phyloP scores from a whole-genome alignment of 495 filamentous ascomycete species.

The Podospora comata region DNA sequence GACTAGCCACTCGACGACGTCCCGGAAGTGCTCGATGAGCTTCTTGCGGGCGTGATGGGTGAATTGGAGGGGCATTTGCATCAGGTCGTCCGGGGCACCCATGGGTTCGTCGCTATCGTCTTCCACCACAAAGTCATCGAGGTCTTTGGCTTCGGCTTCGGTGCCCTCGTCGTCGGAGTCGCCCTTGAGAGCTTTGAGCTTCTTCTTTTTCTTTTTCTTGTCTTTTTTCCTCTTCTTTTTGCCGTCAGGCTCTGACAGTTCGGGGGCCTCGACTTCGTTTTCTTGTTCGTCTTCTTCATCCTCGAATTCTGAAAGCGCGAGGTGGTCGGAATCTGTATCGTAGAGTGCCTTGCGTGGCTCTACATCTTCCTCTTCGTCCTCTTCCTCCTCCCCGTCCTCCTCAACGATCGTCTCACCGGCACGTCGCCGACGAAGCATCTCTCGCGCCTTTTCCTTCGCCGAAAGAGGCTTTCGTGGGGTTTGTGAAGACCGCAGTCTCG shows the following conservation, averaged over 20 bases:
- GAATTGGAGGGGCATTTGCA: slow-evolving; percentile 67
- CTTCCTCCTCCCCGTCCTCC: slow-evolving; percentile 37
- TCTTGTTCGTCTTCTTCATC: slow-evolving; percentile 50
- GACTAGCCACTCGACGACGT: slow-evolving; percentile 80
- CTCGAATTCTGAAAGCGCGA: slow-evolving; percentile 44
- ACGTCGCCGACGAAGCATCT: slow-evolving; percentile 37
- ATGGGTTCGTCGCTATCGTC: slow-evolving; percentile 63
- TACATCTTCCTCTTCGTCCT: slow-evolving; percentile 37
- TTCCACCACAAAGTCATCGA: slow-evolving; percentile 64
- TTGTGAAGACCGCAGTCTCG: background rate
- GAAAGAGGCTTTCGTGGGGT: slow-evolving; percentile 18
- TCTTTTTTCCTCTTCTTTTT: slow-evolving; percentile 21
- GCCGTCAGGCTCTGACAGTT: slow-evolving; percentile 14
- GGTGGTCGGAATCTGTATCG: slow-evolving; percentile 41
- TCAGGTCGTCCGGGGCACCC: slow-evolving; percentile 53
- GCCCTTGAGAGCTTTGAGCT: slow-evolving; percentile 7
- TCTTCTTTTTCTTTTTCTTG: slow-evolving; percentile 17
- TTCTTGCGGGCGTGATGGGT: slow-evolving; percentile 63
- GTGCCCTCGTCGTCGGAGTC: slow-evolving; percentile 29
- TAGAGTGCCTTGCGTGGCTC: slow-evolving; percentile 35
- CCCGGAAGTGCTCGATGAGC: slow-evolving; percentile 71
- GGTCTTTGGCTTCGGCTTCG: slow-evolving; percentile 53
- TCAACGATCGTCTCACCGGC: slow-evolving; percentile 53
- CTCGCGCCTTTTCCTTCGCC: slow-evolving; percentile 29
- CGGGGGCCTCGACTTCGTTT: slow-evolving; percentile 8